phyloP scores from a whole-genome alignment of 2,329 filamentous ascomycete genomes.

The Fusarium mangiferae region DNA sequence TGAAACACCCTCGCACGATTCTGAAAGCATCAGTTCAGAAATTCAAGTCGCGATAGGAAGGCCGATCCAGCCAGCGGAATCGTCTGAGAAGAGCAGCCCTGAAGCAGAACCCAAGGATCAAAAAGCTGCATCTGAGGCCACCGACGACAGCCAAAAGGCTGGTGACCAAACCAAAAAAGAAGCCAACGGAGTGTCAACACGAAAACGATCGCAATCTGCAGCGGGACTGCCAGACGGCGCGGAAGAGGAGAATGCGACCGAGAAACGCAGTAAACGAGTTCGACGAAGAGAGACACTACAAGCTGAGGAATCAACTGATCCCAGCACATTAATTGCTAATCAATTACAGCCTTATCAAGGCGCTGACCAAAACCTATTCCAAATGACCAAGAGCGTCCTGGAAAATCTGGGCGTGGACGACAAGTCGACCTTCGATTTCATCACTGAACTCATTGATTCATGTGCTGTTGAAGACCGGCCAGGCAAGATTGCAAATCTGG shows the following conservation, averaged over 20 bases:
- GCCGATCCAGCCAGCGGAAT: neutral
- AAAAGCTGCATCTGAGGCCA: conserved; percentile 35
- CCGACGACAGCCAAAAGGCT: conserved; percentile 42
- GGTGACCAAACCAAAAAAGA: conserved; percentile 48
- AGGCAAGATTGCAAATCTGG: conserved; percentile 57
- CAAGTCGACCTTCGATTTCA: conserved; percentile 54
- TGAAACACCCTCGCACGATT: conserved; percentile 29
- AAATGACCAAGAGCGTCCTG: conserved; percentile 64
- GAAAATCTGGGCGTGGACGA: conserved; percentile 66
- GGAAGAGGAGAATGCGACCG: conserved; percentile 67
- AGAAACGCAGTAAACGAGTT: conserved; percentile 73
- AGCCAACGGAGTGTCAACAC: conserved; percentile 54
- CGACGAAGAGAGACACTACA: conserved; percentile 65
- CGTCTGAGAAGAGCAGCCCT: conserved; percentile 5
- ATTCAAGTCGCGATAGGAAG: conserved; percentile 13
- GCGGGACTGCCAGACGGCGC: conserved; percentile 66
- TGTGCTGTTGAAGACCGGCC: conserved; percentile 63
- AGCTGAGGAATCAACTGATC: conserved; percentile 63
- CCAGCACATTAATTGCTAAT: conserved; percentile 62
- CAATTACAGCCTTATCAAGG: conserved; percentile 68
- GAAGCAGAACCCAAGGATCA: conserved; percentile 30
- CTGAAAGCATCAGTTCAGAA: conserved; percentile 26
- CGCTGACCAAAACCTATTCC: conserved; percentile 65
- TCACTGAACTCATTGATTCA: conserved; percentile 63
- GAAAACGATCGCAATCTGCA: conserved; percentile 71